Conservation (phyloP, 2,329 filamentous ascomycete genomes). For the Neofusicoccum ribis region DNA sequence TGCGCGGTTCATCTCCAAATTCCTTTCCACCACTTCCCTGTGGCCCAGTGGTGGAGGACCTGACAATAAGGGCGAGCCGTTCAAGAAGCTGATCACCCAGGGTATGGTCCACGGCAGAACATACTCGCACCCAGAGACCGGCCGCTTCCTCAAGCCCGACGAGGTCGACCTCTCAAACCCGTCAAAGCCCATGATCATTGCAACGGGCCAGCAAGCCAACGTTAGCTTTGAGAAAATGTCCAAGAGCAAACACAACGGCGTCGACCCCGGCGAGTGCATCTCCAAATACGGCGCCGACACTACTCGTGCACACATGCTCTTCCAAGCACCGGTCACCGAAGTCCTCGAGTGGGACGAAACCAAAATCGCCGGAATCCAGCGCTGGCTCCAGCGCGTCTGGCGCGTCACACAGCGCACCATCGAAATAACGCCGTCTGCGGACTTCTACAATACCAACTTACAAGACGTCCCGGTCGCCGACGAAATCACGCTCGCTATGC, state of each 20-base stretch:
- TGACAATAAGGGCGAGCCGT: conserved; percentile 64
- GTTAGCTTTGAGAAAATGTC: conserved; percentile 89
- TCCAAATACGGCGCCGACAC: conserved; percentile 77
- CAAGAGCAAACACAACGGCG: conserved; percentile 90
- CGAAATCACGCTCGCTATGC: conserved; percentile 64
- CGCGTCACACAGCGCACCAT: conserved; percentile 34
- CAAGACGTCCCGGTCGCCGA: conserved; percentile 39
- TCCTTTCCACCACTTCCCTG: conserved; percentile 62
- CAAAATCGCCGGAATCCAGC: conserved; percentile 77
- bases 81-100: conserved; percentile 79
- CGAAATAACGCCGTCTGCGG: neutral
- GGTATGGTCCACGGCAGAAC: conserved; percentile 94
- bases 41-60: conserved; percentile 39
- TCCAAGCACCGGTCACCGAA: conserved; percentile 81
- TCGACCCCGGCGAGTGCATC: conserved; percentile 75
- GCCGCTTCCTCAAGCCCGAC: conserved; percentile 73
- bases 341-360: conserved; percentile 84
- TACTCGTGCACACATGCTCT: conserved; percentile 82
- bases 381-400: conserved; percentile 73
- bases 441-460: conserved; percentile 21
- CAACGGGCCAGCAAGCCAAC: conserved; percentile 59
- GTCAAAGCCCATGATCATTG: conserved; percentile 60
- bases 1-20: conserved; percentile 87
- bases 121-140: conserved; percentile 70
- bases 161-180: conserved; percentile 68